Percentiles rank a stretch among this genome's conserved stretches.
phyloP scores from a whole-genome alignment of 1,284 basidiomycete species.

The Sphagnurus paluster region DNA sequence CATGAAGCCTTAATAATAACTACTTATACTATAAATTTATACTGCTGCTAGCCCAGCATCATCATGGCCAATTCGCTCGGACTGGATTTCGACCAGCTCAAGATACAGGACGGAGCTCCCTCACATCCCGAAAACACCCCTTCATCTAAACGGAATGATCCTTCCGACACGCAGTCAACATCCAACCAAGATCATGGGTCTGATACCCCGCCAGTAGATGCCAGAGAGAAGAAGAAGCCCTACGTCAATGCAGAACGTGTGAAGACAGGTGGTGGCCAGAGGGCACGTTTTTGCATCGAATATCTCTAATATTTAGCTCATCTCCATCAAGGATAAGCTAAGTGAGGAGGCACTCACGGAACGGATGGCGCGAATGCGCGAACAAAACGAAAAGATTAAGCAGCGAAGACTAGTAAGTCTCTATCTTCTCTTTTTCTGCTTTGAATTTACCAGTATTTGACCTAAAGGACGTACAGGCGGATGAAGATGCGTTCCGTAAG shows the following conservation, averaged over 20 bases:
- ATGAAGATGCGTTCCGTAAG: conserved; percentile 74
- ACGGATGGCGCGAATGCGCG: conserved; percentile 71
- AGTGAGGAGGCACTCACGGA: conserved; percentile 70
- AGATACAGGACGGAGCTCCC: conserved; percentile 28
- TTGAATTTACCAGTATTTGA: conserved; percentile 7
- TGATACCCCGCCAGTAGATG: conserved; percentile 8
- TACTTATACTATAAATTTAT: too few species aligned
- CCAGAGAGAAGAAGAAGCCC: conserved; percentile 53
- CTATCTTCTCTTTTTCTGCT: conserved; percentile 2
- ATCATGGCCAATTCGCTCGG: conserved; percentile 59
- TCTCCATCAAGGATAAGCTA: conserved; percentile 60
- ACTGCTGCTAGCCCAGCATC: too few species aligned
- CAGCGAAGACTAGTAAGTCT: conserved; percentile 60
- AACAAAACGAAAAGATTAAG: conserved; percentile 82
- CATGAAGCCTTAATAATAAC: too few species aligned
- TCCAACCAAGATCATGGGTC: conserved; percentile 8
- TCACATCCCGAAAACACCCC: neutral
- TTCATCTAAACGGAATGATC: conserved; percentile 13
- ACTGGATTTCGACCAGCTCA: conserved; percentile 57
- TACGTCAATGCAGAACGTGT: conserved; percentile 79
- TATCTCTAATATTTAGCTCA: conserved; percentile 18
- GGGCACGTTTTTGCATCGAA: conserved; percentile 46
- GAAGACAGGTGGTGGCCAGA: conserved; percentile 73
- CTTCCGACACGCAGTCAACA: conserved; percentile 16
- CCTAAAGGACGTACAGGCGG: conserved; percentile 68